These are phyloP conservation scores for Colletotrichum tropicicola DNA, from an alignment of 2,329 filamentous ascomycete genomes.

Conservation along the genomic window DNA sequence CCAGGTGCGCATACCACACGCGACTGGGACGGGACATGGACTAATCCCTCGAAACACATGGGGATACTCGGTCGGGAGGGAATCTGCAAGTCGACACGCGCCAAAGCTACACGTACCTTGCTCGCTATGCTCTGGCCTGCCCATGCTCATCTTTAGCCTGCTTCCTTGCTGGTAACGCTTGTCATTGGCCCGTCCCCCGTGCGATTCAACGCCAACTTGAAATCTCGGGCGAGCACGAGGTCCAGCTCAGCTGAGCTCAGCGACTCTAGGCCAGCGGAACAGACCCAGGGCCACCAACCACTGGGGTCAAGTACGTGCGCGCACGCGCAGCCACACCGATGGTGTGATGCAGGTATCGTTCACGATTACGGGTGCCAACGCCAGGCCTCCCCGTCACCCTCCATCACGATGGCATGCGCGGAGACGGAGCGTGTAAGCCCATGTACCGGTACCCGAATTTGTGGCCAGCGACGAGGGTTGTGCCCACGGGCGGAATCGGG, in stretches of 20 bases:
- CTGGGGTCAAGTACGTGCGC: neutral
- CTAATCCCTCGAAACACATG: neutral
- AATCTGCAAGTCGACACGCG: slow-evolving; percentile 16
- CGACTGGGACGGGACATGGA: neutral
- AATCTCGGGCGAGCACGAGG: neutral
- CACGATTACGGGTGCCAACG: neutral
- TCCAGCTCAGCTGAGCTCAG: slow-evolving; percentile 1
- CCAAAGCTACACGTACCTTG: slow-evolving; percentile 5
- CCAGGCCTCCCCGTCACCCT: neutral
- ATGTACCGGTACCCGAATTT: neutral
- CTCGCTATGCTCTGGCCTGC: neutral
- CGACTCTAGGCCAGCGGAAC: neutral
- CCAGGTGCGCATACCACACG: neutral
- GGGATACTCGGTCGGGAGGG: slow-evolving; percentile 18
- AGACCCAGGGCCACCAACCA: too few species aligned
- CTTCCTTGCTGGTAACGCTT: slow-evolving; percentile 6
- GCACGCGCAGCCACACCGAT: neutral
- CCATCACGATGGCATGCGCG: neutral
- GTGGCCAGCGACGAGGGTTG: neutral
- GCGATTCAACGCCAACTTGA: neutral
- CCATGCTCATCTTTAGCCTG: slow-evolving; percentile 10
- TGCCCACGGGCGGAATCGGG: slow-evolving; percentile 1
- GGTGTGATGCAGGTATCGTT: neutral
- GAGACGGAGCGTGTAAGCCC: neutral
- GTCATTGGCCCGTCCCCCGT: neutral